Conservation (phyloP, 495 filamentous ascomycete genomes). For the Penicillium manginii region DNA sequence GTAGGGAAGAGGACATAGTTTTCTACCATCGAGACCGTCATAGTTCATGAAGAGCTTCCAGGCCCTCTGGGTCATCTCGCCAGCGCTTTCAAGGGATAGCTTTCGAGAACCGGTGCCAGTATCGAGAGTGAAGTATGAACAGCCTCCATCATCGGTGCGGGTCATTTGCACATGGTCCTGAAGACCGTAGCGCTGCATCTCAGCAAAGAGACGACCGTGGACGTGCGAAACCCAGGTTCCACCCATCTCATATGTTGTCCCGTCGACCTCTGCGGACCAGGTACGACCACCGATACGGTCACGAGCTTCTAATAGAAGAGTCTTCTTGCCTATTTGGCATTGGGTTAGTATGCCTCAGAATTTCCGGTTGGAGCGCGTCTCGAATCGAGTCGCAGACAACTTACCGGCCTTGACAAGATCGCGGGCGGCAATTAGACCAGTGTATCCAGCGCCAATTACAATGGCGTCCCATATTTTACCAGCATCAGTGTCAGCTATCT, state of each 20-base stretch:
- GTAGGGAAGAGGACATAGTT: conserved; percentile 24
- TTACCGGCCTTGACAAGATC: conserved; percentile 21
- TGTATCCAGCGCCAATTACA: conserved; percentile 30
- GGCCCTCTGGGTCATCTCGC: conserved; percentile 9
- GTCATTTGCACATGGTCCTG: conserved; percentile 18
- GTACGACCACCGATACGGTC: conserved; percentile 41
- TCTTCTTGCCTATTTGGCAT: conserved; percentile 9
- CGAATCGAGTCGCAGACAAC: background rate
- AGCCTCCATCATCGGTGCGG: conserved; percentile 13
- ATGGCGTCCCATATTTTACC: conserved; percentile 18
- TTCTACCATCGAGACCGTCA: conserved; percentile 20
- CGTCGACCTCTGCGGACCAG: conserved; percentile 26
- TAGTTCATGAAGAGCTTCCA: conserved; percentile 22
- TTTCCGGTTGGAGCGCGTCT: background rate
- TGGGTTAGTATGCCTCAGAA: background rate
- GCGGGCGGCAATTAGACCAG: conserved; percentile 25
- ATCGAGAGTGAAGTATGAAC: conserved; percentile 21
- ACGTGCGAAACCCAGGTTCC: conserved; percentile 32
- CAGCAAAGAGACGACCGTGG: conserved; percentile 20
- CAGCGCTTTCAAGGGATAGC: conserved; percentile 18
- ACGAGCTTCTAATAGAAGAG: conserved; percentile 38
- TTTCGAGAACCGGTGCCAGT: conserved; percentile 7
- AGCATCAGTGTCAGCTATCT: background rate
- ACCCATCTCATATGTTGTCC: conserved; percentile 34
- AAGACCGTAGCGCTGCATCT: conserved; percentile 28